These are phyloP conservation scores for Tolypocladium guangdongense DNA, from an alignment of 2,329 filamentous ascomycete genomes.

Conservation along the genomic window DNA sequence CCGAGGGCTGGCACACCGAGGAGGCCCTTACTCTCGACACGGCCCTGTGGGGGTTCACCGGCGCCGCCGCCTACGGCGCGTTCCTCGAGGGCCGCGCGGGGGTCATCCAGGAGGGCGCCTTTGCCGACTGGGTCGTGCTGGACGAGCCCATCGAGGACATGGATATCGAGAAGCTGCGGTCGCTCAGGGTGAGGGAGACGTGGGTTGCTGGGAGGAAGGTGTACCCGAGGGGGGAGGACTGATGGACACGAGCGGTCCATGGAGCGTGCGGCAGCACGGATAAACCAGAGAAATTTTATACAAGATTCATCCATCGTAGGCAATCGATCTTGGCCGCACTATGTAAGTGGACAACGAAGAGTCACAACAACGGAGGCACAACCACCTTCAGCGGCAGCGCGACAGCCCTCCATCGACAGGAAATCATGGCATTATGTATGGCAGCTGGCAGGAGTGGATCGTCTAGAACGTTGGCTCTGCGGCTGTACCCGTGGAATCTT, in stretches of 20 bases:
- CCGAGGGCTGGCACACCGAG: slow-evolving; percentile 45
- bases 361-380: too few relatives aligned
- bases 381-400: too few relatives aligned
- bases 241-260: neutral
- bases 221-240: slow-evolving; percentile 16
- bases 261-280: neutral
- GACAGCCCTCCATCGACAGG: neutral
- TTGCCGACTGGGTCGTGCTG: slow-evolving; percentile 62
- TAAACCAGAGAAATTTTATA: neutral
- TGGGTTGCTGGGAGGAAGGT: slow-evolving; percentile 52
- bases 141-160: slow-evolving; percentile 43
- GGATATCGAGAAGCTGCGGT: slow-evolving; percentile 40
- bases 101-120: slow-evolving; percentile 46
- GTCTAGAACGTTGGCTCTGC: neutral
- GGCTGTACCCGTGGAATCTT: neutral
- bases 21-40: slow-evolving; percentile 48
- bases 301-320: too few relatives aligned
- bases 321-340: too few relatives aligned
- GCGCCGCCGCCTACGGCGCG: slow-evolving; percentile 45
- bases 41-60: slow-evolving; percentile 52
- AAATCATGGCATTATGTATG: neutral
- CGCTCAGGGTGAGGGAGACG: slow-evolving; percentile 49
- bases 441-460: neutral
- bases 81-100: slow-evolving; percentile 50
- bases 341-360: too few relatives aligned